Evolutionary conservation across 1,139 yeast species (phyloP).

Genomic region (Yamadazyma taylorii): DNA sequence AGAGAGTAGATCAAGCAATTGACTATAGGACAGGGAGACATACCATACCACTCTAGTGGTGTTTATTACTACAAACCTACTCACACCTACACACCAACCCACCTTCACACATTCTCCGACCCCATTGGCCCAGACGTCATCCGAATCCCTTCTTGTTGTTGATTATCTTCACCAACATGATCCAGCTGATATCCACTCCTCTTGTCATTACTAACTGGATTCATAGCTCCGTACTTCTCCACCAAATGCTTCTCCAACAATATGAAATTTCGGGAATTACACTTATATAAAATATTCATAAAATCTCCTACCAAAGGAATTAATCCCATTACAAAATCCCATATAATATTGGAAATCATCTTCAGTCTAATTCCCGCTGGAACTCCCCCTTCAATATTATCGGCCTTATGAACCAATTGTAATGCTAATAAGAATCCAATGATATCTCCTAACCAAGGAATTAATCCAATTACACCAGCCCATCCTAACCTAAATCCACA

Average conservation of each 20-base stretch:
- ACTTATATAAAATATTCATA: constrained; percentile 66
- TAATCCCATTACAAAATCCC: constrained; percentile 70
- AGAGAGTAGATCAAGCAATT: too few relatives aligned
- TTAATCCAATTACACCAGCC: constrained; percentile 67
- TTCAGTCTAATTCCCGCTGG: constrained; percentile 47
- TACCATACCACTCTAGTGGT: too few relatives aligned
- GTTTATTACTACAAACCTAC: too few relatives aligned
- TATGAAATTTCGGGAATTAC: constrained; percentile 72
- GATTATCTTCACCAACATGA: too few relatives aligned
- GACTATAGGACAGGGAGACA: too few relatives aligned
- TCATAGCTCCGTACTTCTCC: constrained; percentile 31
- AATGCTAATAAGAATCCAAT: constrained; percentile 53
- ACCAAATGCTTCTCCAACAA: constrained; percentile 58
- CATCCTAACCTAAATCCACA: constrained; percentile 73
- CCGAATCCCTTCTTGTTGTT: too few relatives aligned
- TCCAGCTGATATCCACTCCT: too few relatives aligned
- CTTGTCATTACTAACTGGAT: too few relatives aligned
- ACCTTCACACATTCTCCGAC: too few relatives aligned
- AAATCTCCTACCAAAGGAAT: constrained; percentile 75
- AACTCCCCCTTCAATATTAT: constrained; percentile 62
- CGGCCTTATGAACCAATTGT: constrained; percentile 50
- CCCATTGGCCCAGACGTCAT: too few relatives aligned
- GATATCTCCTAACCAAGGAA: constrained; percentile 66
- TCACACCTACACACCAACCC: too few relatives aligned
- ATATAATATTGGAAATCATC: constrained; percentile 59